A percentile compares a stretch with the other conserved stretches of the same genome.
Evolutionary conservation across 164 flowering plant genomes (phyloP).

Genomic region (Dillenia suffruticosa): DNA sequence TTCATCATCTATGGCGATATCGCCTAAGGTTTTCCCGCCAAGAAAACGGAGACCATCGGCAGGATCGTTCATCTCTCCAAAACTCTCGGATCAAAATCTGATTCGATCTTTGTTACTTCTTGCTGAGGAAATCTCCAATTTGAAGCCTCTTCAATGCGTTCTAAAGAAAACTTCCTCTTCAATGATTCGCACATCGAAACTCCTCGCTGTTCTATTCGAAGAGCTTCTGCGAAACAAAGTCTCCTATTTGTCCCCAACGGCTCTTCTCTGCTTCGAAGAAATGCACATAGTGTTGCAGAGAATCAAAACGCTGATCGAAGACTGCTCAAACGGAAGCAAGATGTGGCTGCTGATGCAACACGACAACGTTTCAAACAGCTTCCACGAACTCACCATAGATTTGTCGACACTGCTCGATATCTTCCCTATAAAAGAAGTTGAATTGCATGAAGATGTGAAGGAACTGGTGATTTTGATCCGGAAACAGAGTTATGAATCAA

Average conservation of each 20-base stretch:
- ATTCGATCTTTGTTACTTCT: constrained; percentile 45
- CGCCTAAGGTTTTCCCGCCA: constrained; percentile 43
- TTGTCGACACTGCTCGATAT: constrained; percentile 72
- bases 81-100: constrained; percentile 32
- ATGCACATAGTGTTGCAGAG: constrained; percentile 59
- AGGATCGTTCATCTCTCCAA: constrained; percentile 46
- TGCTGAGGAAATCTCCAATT: constrained; percentile 45
- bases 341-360: constrained; percentile 53
- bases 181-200: constrained; percentile 40
- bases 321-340: constrained; percentile 44
- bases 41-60: constrained; percentile 58
- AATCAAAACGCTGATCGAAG: constrained; percentile 48
- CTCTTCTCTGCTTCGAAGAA: constrained; percentile 66
- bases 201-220: constrained; percentile 45
- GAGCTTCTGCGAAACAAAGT: constrained; percentile 37
- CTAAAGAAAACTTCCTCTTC: constrained; percentile 40
- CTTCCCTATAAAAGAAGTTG: constrained; percentile 42
- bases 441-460: constrained; percentile 45
- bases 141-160: constrained; percentile 29
- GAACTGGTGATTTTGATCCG: constrained; percentile 52
- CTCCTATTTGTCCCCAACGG: constrained; percentile 30
- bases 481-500: constrained; percentile 40
- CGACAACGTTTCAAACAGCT: constrained; percentile 34
- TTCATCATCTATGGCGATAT: constrained; percentile 40
- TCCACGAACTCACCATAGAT: constrained; percentile 54